phyloP scores from a whole-genome alignment of 2,329 filamentous ascomycete species.

The Grosmannia clavigera region DNA sequence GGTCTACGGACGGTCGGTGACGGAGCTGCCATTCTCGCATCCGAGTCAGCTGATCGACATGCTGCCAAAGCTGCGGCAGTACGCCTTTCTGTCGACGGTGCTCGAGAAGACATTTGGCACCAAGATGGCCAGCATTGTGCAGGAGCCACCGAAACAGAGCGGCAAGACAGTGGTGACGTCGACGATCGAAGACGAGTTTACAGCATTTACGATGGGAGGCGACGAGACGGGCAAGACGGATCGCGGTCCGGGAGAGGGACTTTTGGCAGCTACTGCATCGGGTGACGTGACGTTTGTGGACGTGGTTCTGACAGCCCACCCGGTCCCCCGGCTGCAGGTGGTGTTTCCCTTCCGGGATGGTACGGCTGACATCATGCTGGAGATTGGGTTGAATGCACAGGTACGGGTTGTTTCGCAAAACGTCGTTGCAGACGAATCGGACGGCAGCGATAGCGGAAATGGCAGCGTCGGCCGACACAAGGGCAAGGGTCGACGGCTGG shows the following conservation, averaged over 20 bases:
- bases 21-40: slow-evolving; percentile 63
- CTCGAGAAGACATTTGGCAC: slow-evolving; percentile 48
- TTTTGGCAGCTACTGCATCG: slow-evolving; percentile 9
- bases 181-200: slow-evolving; percentile 17
- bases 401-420: slow-evolving; percentile 49
- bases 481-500: slow-evolving; percentile 24
- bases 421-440: slow-evolving; percentile 21
- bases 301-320: slow-evolving; percentile 39
- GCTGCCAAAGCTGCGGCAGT: slow-evolving; percentile 64
- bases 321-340: slow-evolving; percentile 35
- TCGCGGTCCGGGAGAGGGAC: background rate
- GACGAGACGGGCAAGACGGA: slow-evolving; percentile 1
- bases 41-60: slow-evolving; percentile 63
- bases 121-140: slow-evolving; percentile 8
- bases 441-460: slow-evolving; percentile 9
- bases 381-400: slow-evolving; percentile 46
- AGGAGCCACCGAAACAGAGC: slow-evolving; percentile 14
- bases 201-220: slow-evolving; percentile 6
- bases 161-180: slow-evolving; percentile 8
- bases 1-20: slow-evolving; percentile 56
- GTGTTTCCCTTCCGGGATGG: slow-evolving; percentile 37
- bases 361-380: slow-evolving; percentile 42
- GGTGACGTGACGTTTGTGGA: slow-evolving; percentile 27
- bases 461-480: slow-evolving; percentile 7
- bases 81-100: slow-evolving; percentile 55